Base-by-base conservation (phyloP, 2,329 filamentous ascomycete genomes). In the Capronia coronata region DNA sequence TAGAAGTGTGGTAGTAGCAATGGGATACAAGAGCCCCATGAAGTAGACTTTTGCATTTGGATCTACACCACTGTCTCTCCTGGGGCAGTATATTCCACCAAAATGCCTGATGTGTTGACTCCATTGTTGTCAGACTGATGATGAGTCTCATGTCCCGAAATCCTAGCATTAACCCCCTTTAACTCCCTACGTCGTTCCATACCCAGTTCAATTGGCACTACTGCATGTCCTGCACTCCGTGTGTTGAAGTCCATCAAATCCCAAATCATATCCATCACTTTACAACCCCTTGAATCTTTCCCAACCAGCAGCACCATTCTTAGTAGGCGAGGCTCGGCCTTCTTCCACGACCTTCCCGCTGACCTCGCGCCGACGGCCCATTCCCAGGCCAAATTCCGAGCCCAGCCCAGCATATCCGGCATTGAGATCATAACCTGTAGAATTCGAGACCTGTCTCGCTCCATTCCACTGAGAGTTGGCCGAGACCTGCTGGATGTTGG, bases 261-360 rank as follows among this genome's bases (percentile, higher is more conserved):
- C 25, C n/a, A n/a, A 43, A 9, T 27, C 21, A n/a, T n/a, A 32
- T 43, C 38, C 23, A 25, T 38, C 7, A 10, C 19, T 27, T 61
- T 56, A 72, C 48, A 73, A 59, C 3, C 71, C 71, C 16, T 70
- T 71, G 56, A 71, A 73, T 8, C 70, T 63, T 30, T 70, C 69
- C 71, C 71, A 73, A 35, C 71, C 71, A 29, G 71, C 70, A 7
- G 48, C 49, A 3, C 46, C 56, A 40, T 56, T 49, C 30, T 41
- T 48, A 10, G 38, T 25, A 6, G 55, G 48, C 27, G 49, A 54
- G 14, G 66, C 62, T 19, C 71, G 63, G 3, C 71, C 71, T 62
- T 74, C 71, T 51, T 74, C 71, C 0, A 67, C 71, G 11, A 72
- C 59, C 48, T 73, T 73, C 2, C 71, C 71, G 49, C 70, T 73